Base-by-base conservation (phyloP, 2,329 filamentous ascomycete species). In the Cyphellophora europaea region DNA sequence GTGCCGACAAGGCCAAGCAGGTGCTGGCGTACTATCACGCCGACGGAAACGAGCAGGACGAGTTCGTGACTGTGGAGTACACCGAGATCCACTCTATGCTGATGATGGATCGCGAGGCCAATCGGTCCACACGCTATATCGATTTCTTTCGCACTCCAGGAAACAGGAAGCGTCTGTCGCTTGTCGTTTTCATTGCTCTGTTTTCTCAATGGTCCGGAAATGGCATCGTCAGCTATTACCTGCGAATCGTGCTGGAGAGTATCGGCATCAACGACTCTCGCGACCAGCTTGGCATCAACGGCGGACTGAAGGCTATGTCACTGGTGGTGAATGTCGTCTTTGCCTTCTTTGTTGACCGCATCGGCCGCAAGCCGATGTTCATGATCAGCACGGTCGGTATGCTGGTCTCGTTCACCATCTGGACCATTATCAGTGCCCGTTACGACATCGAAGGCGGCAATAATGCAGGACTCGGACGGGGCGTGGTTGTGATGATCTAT, bases 91-190 rank as follows among this genome's bases (percentile, higher is more conserved):
- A 74, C 4, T 76, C 80, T 48, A 79, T 79, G 17, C 63, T 84
- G 39, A 74, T 80, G 54, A 83, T 77, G 51, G 80, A 84, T 59
- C 79, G 78, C 48, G 78, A 83, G 54, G n/a, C n/a, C n/a, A 76
- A 80, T 49, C 72, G 72, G 5, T 63, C 65, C 37, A 69, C 65
- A 15, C 79, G 5, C 79, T 77, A 25, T 14, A 6, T 36, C 4
- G 38, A 41, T 15, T 38, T 41, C 14, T 14, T 43, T 31, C 37
- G 31, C 11, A 48, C 47, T 2, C 43, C 44, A 8, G 48, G 47
- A 3, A 52, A 53, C 31, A 37, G 49, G 6, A 45, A 45, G 18
- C 43, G 49, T 6, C 49, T 50, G 4, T 41, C 50, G 12, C 48
- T 53, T 19, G 39, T 49, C 3, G 32, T 74, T 31, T 59, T 63